These are phyloP conservation scores for Arthromyces matolae DNA, from an alignment of 768 basidiomycete genomes.

Conservation along the genomic window DNA sequence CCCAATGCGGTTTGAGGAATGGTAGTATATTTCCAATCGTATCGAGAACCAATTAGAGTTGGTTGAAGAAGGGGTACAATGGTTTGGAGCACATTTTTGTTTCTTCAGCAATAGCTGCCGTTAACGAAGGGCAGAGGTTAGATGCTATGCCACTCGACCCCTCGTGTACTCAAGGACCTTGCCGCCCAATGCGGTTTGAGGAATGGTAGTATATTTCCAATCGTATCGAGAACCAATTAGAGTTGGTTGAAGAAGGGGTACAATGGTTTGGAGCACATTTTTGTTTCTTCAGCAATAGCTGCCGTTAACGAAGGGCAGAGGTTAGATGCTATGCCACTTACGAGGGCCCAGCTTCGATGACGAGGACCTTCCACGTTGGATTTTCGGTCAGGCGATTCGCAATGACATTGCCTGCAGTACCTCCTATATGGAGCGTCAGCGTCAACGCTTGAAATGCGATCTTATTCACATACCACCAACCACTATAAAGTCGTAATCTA, in stretches of 20 bases:
- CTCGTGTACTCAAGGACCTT: slow-evolving; percentile 15
- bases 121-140: no score
- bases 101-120: no score
- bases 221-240: slow-evolving; percentile 18
- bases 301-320: no score
- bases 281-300: no score
- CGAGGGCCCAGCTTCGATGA: no score
- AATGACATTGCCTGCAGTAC: no score
- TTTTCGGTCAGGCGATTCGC: no score
- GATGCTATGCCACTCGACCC: no score
- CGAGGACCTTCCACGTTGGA: no score
- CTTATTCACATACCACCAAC: slow-evolving; percentile 10
- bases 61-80: slow-evolving; percentile 18
- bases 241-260: slow-evolving; percentile 17
- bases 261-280: slow-evolving; percentile 16
- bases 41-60: slow-evolving; percentile 12
- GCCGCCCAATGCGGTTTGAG: slow-evolving; percentile 25
- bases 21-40: slow-evolving; percentile 32
- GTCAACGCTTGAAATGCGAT: no score
- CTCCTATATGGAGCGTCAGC: slow-evolving; percentile 42
- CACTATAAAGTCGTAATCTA: slow-evolving; percentile 8
- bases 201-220: no score
- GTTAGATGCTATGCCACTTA: slow-evolving; percentile 25
- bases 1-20: no score
- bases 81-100: slow-evolving; percentile 18